These are phyloP conservation scores for Oldenlandia corymbosa DNA, from an alignment of 257 asterid genomes.

Conservation along the genomic window DNA sequence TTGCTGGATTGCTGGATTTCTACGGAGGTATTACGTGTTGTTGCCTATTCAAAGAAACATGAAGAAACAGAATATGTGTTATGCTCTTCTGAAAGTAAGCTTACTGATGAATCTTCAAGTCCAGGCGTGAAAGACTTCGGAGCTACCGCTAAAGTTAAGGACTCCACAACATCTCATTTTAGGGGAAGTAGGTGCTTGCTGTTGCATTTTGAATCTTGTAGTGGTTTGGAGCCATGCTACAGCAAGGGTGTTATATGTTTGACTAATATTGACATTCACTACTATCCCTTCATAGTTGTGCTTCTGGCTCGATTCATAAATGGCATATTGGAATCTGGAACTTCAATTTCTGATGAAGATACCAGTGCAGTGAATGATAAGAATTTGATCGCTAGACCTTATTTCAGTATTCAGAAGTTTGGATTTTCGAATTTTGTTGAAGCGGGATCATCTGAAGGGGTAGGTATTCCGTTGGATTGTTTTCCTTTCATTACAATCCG, in stretches of 20 bases:
- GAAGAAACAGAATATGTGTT: constrained; percentile 36
- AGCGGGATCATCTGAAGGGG: constrained; percentile 34
- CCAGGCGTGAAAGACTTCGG: constrained; percentile 24
- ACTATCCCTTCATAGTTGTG: constrained; percentile 65
- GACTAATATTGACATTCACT: constrained; percentile 60
- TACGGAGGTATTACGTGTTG: constrained; percentile 45
- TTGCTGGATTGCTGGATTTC: constrained; percentile 52
- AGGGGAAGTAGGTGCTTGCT: constrained; percentile 42
- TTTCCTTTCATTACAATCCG: constrained; percentile 32
- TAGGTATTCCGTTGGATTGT: constrained; percentile 37
- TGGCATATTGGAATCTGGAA: constrained; percentile 32
- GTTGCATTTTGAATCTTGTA: constrained; percentile 52
- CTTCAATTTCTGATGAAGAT: constrained; percentile 30
- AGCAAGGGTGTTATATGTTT: constrained; percentile 37
- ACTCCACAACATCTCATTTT: constrained; percentile 31
- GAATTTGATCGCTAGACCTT: constrained; percentile 22
- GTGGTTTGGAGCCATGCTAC: constrained; percentile 25
- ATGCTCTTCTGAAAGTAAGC: constrained; percentile 36
- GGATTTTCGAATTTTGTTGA: constrained; percentile 30
- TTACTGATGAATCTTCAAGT: constrained; percentile 29
- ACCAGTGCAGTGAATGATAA: constrained; percentile 28
- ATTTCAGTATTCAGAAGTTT: constrained; percentile 22
- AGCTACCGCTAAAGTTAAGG: constrained; percentile 27
- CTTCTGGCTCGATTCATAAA: constrained; percentile 47
- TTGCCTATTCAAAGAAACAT: constrained; percentile 34